These are phyloP conservation scores for Flaveria ramosissima DNA, from an alignment of 129 eudicot species.

Conservation along the genomic window DNA sequence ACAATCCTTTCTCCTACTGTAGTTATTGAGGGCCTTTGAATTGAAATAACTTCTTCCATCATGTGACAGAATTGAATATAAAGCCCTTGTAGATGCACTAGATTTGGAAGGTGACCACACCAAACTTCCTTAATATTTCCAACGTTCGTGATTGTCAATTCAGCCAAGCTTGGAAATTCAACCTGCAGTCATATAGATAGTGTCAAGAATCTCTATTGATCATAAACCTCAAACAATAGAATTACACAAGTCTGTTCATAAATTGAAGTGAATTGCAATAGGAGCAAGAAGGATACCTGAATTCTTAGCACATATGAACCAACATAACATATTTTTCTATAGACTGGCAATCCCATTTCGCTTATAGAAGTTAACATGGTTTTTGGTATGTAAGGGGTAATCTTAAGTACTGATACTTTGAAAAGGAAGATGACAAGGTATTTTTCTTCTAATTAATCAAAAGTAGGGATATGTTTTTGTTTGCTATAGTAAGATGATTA, in stretches of 20 bases:
- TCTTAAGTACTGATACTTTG: not conserved
- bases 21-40: constrained; percentile 35
- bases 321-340: too few species aligned
- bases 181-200: constrained; percentile 23
- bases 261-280: too few species aligned
- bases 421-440: not conserved
- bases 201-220: constrained; percentile 8
- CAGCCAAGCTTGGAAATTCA: constrained; percentile 40
- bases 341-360: too few species aligned
- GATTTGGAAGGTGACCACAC: constrained; percentile 39
- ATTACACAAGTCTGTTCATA: too few species aligned
- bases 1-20: constrained; percentile 32
- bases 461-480: too few species aligned
- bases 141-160: constrained; percentile 32
- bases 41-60: constrained; percentile 42
- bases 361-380: not conserved
- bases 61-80: constrained; percentile 38
- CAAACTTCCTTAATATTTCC: constrained; percentile 40
- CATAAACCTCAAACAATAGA: not conserved
- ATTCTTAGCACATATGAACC: too few species aligned
- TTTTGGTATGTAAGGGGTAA: not conserved
- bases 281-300: too few species aligned
- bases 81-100: constrained; percentile 41
- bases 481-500: not conserved
- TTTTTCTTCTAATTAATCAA: too few species aligned